Base-by-base conservation (phyloP, 177 flowering plant genomes). In the Vitis hybrid region DNA sequence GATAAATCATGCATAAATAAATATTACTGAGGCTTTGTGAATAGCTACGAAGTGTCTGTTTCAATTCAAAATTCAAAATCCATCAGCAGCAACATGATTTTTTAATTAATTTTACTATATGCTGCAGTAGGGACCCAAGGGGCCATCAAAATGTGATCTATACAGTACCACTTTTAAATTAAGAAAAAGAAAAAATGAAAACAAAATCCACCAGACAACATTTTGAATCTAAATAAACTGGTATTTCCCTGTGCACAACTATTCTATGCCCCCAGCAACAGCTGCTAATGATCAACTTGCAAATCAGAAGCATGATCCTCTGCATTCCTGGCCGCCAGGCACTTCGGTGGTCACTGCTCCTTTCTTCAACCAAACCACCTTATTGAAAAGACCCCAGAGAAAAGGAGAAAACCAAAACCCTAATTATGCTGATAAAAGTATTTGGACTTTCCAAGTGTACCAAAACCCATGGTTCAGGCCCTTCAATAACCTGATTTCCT, bases 401-500 rank as follows among this genome's bases (percentile, higher is more conserved):
- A 49, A 48, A 2, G 14, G 55, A 11, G n/a, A 49, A 20, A 20
- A 64, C 4, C 18, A 53, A 53, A 48, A 64, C 66, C 55, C 64
- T 17, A 11, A 41, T 12, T 48, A 48, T 64, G 8, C 30, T 20
- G 30, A 11, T 32, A 60, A 61, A 21, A 20, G 65, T 73, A 56
- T 66, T 51, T 24, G 9, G 66, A 48, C 46, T 41, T 41, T 41
- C 46, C 46, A 35, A 27, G 63, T 27, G 18, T 52, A 53, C 67
- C 63, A 67, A 18, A 57, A 65, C 69, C 65, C 49, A 56, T 57
- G 41, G 64, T 63, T 74, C 61, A 58, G 46, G 61, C 67, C 59
- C 76, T 69, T 67, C 58, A 21, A 55, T 68, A 66, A 57, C 67
- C 67, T 30, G 63, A 3, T 58, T 73, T 66, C 64, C 66, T 67